Base-by-base conservation (phyloP, 2,329 filamentous ascomycete species). In the Cyphellophora europaea region DNA sequence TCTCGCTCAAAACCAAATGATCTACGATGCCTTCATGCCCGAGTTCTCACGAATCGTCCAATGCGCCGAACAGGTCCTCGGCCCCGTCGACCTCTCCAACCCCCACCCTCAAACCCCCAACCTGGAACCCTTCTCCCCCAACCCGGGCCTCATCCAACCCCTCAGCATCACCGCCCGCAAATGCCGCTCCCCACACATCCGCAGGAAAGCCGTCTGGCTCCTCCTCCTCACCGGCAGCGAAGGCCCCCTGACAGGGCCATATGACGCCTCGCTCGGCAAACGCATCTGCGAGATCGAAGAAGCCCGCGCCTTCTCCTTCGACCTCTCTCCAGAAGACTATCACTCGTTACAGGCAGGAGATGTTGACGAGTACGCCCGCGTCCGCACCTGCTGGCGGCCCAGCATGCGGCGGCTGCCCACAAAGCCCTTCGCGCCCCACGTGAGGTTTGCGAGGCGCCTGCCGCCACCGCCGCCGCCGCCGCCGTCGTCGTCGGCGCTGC, bases 81-180 rank as follows among this genome's bases (percentile, higher is more conserved):
- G 5, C 6, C 27, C 6, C 14, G 27, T 14, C 5, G 15, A 28
- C n/a, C n/a, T 11, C 5, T 12, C 12, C 15, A 11, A n/a, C 25
- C 15, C 25, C n/a, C 11, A 14, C 25, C 25, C 5, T 14, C 25
- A 28, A 28, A 28, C n/a, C 5, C 11, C 27, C 5, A 29, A 14
- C 6, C 27, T 29, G 3, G 27, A 14, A 12, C 27, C 27, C 6
- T 32, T 32, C 13, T 13, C 15, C 5, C 30, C 30, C 6, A 17
- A 12, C 19, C 30, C 30, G 6, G 30, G 30, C 10, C 6, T 32
- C 5, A 19, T 32, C 11, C 30, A 32, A 19, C 30, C 30, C 12
- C 30, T 32, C 30, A 16, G 15, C 18, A 16, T 32, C 30, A 13
- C 18, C 19, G 30, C 30, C 13, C 14, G 10, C 13, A 32, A 32